Percentiles rank a stretch among this genome's conserved stretches.
phyloP scores from a whole-genome alignment of 2,329 filamentous ascomycete species.

The Cryphonectria naterciae region DNA sequence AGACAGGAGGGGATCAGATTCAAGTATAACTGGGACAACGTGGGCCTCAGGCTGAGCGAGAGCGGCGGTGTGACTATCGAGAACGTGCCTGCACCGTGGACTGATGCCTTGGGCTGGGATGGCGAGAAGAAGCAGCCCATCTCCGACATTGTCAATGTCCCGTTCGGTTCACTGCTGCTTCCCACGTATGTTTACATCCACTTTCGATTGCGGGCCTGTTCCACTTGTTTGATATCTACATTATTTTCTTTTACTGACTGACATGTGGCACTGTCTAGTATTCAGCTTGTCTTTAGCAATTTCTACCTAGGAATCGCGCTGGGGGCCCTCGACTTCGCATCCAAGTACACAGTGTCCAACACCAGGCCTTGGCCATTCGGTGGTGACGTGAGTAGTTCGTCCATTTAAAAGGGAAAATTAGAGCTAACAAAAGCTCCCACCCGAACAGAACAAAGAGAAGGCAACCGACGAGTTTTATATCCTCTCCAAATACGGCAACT shows the following conservation, averaged over 20 bases:
- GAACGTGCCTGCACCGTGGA: slow-evolving; percentile 60
- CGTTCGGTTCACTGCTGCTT: slow-evolving; percentile 61
- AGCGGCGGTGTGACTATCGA: slow-evolving; percentile 65
- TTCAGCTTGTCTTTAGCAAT: slow-evolving; percentile 69
- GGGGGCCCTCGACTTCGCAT: slow-evolving; percentile 59
- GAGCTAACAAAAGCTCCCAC: not conserved
- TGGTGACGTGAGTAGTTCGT: slow-evolving; percentile 51
- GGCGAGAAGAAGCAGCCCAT: slow-evolving; percentile 52
- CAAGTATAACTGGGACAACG: slow-evolving; percentile 66
- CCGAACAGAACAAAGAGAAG: slow-evolving; percentile 53
- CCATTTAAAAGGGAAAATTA: not conserved
- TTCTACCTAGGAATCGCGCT: slow-evolving; percentile 68
- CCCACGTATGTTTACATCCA: slow-evolving; percentile 49
- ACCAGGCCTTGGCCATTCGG: slow-evolving; percentile 69
- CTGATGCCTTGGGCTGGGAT: slow-evolving; percentile 66
- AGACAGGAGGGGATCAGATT: slow-evolving; percentile 61
- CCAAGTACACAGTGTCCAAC: slow-evolving; percentile 57
- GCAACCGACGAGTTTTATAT: slow-evolving; percentile 69
- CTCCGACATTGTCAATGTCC: slow-evolving; percentile 53
- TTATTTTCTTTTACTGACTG: not conserved
- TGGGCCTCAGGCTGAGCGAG: slow-evolving; percentile 66
- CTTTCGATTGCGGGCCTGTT: too few species aligned
- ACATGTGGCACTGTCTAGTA: slow-evolving; percentile 39
- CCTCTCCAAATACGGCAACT: slow-evolving; percentile 66
- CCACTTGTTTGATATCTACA: too few species aligned